Evolutionary conservation across 1,284 basidiomycete species (phyloP).

Genomic region (Papiliotrema nemorosa): DNA sequence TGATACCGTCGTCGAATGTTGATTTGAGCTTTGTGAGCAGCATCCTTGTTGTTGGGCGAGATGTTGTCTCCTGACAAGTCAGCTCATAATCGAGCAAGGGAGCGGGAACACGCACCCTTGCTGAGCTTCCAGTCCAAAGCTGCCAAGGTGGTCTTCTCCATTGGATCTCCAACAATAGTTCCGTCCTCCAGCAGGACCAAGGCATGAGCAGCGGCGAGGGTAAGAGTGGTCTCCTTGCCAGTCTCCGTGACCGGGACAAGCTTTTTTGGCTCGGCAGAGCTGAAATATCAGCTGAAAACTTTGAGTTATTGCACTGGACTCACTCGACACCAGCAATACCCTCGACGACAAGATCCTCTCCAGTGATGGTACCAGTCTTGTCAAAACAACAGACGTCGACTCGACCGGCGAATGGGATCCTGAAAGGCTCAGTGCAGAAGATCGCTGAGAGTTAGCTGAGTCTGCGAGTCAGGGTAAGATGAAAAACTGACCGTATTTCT

Average conservation of each 20-base stretch:
- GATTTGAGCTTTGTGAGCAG: constrained; percentile 61
- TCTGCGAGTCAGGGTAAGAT: not conserved
- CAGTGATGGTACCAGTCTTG: constrained; percentile 95
- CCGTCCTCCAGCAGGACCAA: constrained; percentile 87
- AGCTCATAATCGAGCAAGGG: too few relatives aligned
- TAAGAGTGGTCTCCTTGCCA: constrained; percentile 72
- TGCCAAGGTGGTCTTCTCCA: constrained; percentile 96
- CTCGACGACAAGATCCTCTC: constrained; percentile 89
- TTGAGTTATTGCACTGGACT: constrained; percentile 32
- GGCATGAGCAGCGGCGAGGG: constrained; percentile 91
- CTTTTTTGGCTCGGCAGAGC: constrained; percentile 59
- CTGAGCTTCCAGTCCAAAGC: constrained; percentile 84
- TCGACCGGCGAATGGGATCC: constrained; percentile 86
- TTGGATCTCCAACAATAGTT: constrained; percentile 91
- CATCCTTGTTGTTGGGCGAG: constrained; percentile 56
- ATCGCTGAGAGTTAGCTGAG: constrained; percentile 60
- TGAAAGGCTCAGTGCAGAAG: constrained; percentile 95
- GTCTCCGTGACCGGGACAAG: constrained; percentile 77
- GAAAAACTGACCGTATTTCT: constrained; percentile 68
- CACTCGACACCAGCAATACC: constrained; percentile 84
- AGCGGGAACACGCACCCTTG: constrained; percentile 54
- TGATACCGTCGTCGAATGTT: constrained; percentile 85
- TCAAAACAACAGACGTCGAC: constrained; percentile 97
- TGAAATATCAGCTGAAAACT: constrained; percentile 31
- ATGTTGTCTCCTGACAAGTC: constrained; percentile 57